Evolutionary conservation across 2,329 filamentous ascomycete species (phyloP).

Genomic region (Botrytis sinoallii): DNA sequence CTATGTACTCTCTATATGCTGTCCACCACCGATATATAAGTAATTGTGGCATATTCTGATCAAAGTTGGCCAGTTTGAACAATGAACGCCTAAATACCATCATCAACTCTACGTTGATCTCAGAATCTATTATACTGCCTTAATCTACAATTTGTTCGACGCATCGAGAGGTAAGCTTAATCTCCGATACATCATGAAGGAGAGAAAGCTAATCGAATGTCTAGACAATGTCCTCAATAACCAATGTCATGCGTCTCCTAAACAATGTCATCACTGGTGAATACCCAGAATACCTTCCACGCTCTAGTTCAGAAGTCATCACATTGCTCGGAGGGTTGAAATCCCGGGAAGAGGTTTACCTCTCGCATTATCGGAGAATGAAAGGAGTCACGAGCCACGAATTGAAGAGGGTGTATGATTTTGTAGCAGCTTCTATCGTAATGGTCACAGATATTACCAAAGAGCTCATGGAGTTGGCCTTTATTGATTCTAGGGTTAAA

Average conservation of each 20-base stretch:
- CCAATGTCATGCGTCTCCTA: not conserved
- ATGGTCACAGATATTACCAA: not conserved
- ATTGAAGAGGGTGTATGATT: not conserved
- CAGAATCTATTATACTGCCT: not conserved
- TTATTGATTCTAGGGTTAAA: not conserved
- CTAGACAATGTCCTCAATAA: constrained; percentile 1
- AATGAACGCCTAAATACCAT: not conserved
- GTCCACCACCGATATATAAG: not conserved
- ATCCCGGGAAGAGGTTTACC: not conserved
- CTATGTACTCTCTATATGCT: not conserved
- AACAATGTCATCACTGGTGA: not conserved
- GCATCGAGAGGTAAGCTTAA: not conserved
- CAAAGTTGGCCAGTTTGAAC: not conserved
- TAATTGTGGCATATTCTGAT: not conserved
- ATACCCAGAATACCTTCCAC: constrained; percentile 1
- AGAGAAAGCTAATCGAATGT: not conserved
- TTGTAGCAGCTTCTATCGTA: not conserved
- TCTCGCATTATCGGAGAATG: not conserved
- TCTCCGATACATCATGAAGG: not conserved
- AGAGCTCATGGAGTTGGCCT: not conserved
- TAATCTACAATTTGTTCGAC: not conserved
- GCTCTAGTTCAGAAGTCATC: not conserved
- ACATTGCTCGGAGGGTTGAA: not conserved
- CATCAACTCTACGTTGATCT: not conserved
- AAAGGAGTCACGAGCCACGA: not conserved